phyloP scores from a whole-genome alignment of 1,284 basidiomycete species.

The Ustilago tritici region DNA sequence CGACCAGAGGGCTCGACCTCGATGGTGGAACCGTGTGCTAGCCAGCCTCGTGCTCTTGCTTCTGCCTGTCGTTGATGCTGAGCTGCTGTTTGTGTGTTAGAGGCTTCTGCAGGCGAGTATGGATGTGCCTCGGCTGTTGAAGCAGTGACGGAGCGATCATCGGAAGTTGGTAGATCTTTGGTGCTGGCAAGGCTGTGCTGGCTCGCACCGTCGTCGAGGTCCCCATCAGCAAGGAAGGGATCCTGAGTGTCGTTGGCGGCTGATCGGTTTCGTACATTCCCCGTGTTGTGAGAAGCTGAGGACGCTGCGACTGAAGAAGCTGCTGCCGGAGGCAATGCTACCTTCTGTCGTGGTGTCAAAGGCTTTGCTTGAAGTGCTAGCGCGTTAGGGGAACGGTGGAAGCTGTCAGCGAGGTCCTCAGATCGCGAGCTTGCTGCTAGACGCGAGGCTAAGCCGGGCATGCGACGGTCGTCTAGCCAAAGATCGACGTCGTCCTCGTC shows the following conservation, averaged over 20 bases:
- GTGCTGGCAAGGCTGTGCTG: constrained; percentile 41
- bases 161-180: constrained; percentile 22
- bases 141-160: constrained; percentile 19
- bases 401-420: constrained; percentile 38
- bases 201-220: constrained; percentile 41
- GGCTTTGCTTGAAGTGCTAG: constrained; percentile 12
- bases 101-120: constrained; percentile 3
- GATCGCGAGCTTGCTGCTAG: constrained; percentile 36
- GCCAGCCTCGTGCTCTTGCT: constrained; percentile 45
- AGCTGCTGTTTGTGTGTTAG: constrained; percentile 13
- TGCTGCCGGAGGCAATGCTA: not conserved
- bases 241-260: constrained; percentile 35
- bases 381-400: constrained; percentile 28
- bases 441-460: constrained; percentile 41
- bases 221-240: constrained; percentile 54
- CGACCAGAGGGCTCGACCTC: constrained; percentile 15
- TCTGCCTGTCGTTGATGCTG: constrained; percentile 24
- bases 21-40: constrained; percentile 52
- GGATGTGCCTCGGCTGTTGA: constrained; percentile 8
- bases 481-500: constrained; percentile 58
- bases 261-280: not conserved
- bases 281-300: not conserved
- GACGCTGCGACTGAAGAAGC: not conserved
- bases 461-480: constrained; percentile 50
- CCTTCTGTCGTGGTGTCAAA: not conserved